phyloP scores from a whole-genome alignment of 176 grass and related monocot species.

The Panicum miliaceum region DNA sequence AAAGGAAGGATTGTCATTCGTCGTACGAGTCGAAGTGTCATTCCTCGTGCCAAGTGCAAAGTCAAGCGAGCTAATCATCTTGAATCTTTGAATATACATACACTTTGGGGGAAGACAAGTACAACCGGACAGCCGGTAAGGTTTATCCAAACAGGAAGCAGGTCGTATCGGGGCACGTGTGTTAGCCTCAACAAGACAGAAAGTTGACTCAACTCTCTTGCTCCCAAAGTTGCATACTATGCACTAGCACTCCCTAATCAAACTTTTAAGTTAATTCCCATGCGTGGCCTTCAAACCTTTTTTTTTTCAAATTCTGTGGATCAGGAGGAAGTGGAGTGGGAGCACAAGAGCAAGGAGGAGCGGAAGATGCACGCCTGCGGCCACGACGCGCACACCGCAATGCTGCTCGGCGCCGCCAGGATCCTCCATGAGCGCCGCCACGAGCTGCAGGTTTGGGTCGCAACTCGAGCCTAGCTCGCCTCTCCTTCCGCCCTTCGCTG shows the following conservation, averaged over 20 bases:
- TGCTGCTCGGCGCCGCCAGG: constrained; percentile 83
- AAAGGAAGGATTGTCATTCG: not conserved
- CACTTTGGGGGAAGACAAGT: not conserved
- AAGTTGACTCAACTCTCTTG: not conserved
- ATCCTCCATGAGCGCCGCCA: constrained; percentile 70
- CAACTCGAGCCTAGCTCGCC: not conserved
- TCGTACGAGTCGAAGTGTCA: not conserved
- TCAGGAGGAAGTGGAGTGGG: constrained; percentile 90
- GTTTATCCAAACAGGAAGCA: not conserved
- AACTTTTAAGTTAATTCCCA: not conserved
- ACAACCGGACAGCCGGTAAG: not conserved
- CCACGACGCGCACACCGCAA: constrained; percentile 82
- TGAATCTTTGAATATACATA: not conserved
- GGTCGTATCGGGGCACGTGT: not conserved
- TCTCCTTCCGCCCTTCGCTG: too few relatives aligned
- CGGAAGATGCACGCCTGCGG: constrained; percentile 93
- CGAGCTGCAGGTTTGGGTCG: constrained; percentile 53
- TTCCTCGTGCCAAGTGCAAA: constrained; percentile 1
- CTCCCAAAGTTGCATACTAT: constrained; percentile 1
- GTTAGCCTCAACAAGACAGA: not conserved
- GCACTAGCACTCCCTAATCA: constrained; percentile 8
- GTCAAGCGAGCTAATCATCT: constrained; percentile 6
- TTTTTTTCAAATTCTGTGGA: not conserved
- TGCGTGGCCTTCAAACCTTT: not conserved
- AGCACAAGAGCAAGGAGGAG: constrained; percentile 76